Evolutionary conservation across 352 stramenopile genomes (phyloP).

Genomic region (Lagenidium sp.): DNA sequence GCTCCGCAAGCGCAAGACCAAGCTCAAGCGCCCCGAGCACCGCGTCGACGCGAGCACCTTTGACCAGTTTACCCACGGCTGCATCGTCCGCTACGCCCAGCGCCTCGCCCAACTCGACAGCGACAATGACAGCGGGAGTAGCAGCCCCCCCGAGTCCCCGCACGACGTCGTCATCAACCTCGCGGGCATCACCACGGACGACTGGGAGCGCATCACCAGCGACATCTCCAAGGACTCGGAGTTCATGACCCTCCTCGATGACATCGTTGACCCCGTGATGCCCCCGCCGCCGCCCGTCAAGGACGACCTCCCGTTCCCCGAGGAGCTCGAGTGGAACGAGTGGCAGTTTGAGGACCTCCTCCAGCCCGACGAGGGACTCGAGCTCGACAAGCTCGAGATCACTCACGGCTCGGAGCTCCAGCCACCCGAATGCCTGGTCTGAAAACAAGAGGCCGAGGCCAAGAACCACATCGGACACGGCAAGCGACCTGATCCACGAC

Average conservation of each 20-base stretch:
- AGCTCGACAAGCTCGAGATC: constrained; percentile 4
- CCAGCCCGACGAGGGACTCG: constrained; percentile 6
- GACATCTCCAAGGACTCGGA: constrained; percentile 2
- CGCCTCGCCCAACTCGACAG: neutral
- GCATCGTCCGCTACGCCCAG: constrained; percentile 13
- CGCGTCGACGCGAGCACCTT: constrained; percentile 8
- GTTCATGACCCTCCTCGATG: constrained; percentile 5
- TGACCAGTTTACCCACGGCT: constrained; percentile 10
- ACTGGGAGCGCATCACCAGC: constrained; percentile 1
- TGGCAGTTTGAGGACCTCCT: constrained; percentile 14
- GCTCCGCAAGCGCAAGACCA: constrained; percentile 54
- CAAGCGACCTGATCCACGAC: too few species aligned
- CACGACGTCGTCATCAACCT: constrained; percentile 27
- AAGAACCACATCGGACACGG: too few species aligned
- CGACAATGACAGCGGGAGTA: neutral
- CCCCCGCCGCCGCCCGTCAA: too few species aligned
- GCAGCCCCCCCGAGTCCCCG: too few species aligned
- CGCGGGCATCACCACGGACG: constrained; percentile 2
- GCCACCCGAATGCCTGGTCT: too few species aligned
- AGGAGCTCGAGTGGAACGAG: constrained; percentile 10
- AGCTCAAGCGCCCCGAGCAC: constrained; percentile 14
- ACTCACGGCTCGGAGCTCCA: constrained; percentile 13
- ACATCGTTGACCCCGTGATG: constrained; percentile 2
- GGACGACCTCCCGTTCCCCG: constrained; percentile 1
- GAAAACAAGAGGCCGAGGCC: too few species aligned